Evolutionary conservation across 208 protist species (phyloP).

Genomic region (Phytomonas sp.): DNA sequence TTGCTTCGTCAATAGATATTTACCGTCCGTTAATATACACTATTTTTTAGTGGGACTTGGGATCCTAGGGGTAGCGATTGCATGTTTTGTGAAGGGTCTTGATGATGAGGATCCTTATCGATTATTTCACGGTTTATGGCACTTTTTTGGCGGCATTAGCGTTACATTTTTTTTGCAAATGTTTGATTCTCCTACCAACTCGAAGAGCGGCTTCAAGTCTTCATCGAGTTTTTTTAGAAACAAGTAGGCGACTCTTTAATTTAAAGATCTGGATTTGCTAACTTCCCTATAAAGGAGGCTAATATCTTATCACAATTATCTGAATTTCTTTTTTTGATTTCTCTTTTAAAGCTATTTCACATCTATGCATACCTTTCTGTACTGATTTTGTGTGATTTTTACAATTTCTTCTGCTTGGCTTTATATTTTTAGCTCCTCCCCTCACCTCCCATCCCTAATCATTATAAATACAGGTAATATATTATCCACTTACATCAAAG

Average conservation of each 20-base stretch:
- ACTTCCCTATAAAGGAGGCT: background rate
- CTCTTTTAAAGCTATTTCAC: background rate
- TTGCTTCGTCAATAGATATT: conserved; percentile 20
- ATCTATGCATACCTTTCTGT: background rate
- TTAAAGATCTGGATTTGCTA: background rate
- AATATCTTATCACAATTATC: conserved; percentile 3
- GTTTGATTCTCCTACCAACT: conserved; percentile 7
- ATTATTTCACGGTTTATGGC: conserved; percentile 71
- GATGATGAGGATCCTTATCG: conserved; percentile 58
- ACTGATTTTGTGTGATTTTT: conserved; percentile 8
- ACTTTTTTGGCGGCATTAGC: conserved; percentile 46
- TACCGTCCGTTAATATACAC: conserved; percentile 13
- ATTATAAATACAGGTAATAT: conserved; percentile 1
- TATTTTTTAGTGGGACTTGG: conserved; percentile 19
- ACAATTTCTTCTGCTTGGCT: background rate
- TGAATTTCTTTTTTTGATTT: conserved; percentile 7
- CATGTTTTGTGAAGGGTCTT: conserved; percentile 52
- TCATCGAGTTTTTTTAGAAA: background rate
- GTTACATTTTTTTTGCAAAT: conserved; percentile 51
- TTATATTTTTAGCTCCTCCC: background rate
- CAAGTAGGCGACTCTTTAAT: background rate
- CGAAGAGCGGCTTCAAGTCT: background rate
- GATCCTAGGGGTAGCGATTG: conserved; percentile 20
- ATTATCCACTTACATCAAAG: background rate
- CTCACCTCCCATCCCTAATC: background rate